Percentiles rank a stretch among this genome's conserved stretches.
phyloP scores from a whole-genome alignment of 202 grass and related monocot species.

The Musa balbisiana region DNA sequence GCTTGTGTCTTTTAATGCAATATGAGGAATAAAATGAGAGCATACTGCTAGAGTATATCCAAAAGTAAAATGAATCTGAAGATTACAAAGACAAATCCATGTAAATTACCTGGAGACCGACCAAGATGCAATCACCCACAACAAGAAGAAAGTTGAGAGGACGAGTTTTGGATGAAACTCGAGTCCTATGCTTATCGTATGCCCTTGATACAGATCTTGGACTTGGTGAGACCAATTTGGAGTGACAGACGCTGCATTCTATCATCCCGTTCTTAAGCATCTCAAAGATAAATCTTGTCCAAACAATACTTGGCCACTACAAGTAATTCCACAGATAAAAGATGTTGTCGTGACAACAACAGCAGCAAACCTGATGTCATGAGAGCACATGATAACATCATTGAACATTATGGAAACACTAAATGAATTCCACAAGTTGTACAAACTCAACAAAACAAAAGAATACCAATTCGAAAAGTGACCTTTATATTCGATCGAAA shows the following conservation, averaged over 20 bases:
- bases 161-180: conserved; percentile 61
- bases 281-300: background rate
- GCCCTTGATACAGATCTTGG: conserved; percentile 59
- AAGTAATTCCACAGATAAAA: background rate
- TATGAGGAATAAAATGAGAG: background rate
- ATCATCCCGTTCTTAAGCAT: conserved; percentile 51
- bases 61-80: background rate
- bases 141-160: conserved; percentile 83
- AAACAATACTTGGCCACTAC: background rate
- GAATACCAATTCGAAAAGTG: background rate
- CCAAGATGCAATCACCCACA: conserved; percentile 75
- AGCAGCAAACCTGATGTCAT: background rate
- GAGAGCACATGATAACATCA: background rate
- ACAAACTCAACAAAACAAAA: background rate
- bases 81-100: background rate
- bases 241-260: conserved; percentile 77
- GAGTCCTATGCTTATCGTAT: conserved; percentile 59
- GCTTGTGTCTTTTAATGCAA: background rate
- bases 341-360: background rate
- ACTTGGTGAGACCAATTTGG: conserved; percentile 52
- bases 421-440: background rate
- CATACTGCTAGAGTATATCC: too few species aligned
- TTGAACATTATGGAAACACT: background rate
- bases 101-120: conserved; percentile 78
- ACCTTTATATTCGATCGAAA: too few species aligned